Conservation (phyloP, 768 basidiomycete genomes). For the Hygrocybe coccinea region DNA sequence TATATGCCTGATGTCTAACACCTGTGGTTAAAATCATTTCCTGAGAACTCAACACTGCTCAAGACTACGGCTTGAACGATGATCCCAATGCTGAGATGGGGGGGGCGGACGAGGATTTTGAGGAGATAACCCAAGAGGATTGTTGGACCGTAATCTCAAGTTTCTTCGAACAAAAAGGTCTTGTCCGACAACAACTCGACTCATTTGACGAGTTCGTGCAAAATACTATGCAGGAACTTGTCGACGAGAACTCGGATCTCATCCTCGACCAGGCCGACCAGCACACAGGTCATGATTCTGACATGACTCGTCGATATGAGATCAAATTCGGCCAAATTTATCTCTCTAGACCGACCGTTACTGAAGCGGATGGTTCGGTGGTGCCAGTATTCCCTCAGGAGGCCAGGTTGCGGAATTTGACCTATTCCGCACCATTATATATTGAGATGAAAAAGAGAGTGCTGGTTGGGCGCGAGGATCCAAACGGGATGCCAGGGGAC, state of each 20-base stretch:
- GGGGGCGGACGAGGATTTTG: slow-evolving; percentile 48
- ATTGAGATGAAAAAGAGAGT: slow-evolving; percentile 92
- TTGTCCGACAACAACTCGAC: slow-evolving; percentile 95
- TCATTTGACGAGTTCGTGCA: slow-evolving; percentile 99
- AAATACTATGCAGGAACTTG: slow-evolving; percentile 98
- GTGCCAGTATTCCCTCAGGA: slow-evolving; percentile 96
- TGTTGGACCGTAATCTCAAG: slow-evolving; percentile 95
- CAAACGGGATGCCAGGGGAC: slow-evolving; percentile 75
- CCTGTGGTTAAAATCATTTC: slow-evolving; percentile 30
- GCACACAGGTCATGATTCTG: slow-evolving; percentile 79
- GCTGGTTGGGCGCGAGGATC: slow-evolving; percentile 73
- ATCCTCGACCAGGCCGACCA: slow-evolving; percentile 96
- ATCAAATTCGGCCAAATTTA: slow-evolving; percentile 98
- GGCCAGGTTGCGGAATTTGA: slow-evolving; percentile 88
- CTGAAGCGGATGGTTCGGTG: slow-evolving; percentile 92
- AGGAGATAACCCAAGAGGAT: slow-evolving; percentile 86
- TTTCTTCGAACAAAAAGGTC: slow-evolving; percentile 96
- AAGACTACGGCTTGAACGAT: slow-evolving; percentile 57
- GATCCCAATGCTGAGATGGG: slow-evolving; percentile 53
- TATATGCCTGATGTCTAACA: slow-evolving; percentile 21
- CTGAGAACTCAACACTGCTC: slow-evolving; percentile 44
- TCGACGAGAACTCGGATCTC: slow-evolving; percentile 93
- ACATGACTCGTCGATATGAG: slow-evolving; percentile 88
- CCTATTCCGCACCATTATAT: slow-evolving; percentile 93
- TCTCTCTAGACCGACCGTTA: slow-evolving; percentile 89